Evolutionary conservation across 306 rosid genomes (phyloP), one percentile per base, ranked within the genome.

Genomic region (Boehmeria nivea): DNA sequence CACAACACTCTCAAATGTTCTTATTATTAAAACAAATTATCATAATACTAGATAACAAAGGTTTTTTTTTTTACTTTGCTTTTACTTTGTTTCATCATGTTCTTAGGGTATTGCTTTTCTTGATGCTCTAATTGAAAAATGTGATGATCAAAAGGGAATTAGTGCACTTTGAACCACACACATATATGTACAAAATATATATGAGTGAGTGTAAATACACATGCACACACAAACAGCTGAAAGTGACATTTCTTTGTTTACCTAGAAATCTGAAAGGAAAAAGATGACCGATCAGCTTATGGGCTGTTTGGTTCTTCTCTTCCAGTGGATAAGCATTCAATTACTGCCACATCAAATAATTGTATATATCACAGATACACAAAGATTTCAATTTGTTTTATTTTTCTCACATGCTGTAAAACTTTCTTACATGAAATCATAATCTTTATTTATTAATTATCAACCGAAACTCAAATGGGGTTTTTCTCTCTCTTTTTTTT

Each of bases 241-340:
- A 59, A 59, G 64, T 17, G 64, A 59, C 64, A 44, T 18, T 27
- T 45, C 64, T 31, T 40, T 59, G 54, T 44, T n/a, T 19, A 59
- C 54, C 53, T 59, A 44, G 43, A 59, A 59, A 59, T 28, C 31
- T 45, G 54, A 59, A 59, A 45, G 31, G 43, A 33, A 59, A n/a
- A 42, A 42, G 22, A 42, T 24, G 52, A 45, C 59, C 15, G 51
- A 16, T 20, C 50, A n/a, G n/a, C 50, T 23, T 42, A 42, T 40
- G 38, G 37, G 11, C 38, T 33, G 22, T 58, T 57, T 43, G 38
- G 20, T 57, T 28, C 51, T 34, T 34, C 36, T 3, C 23, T 23
- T 6, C 3, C 3, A 26, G 33, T 23, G 28, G 31, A 37, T 56
- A 21, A 38, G 27, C 47, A 24, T 18, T 59, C 14, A 44, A 3